phyloP scores from a whole-genome alignment of 345 rosid genomes.

The Durio zibethinus region DNA sequence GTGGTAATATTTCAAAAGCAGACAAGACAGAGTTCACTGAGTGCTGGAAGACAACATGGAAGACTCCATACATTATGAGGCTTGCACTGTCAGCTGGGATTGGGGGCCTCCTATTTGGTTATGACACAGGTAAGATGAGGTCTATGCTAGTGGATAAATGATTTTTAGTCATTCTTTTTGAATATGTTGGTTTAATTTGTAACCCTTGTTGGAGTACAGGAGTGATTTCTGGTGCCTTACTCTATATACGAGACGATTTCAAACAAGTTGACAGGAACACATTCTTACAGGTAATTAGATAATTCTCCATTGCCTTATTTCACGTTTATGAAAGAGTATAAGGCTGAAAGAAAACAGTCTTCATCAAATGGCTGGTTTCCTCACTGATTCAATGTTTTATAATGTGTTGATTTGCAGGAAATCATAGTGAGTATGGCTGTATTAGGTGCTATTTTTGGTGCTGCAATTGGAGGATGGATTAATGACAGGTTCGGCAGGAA shows the following conservation, averaged over 20 bases:
- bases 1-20: slow-evolving; percentile 37
- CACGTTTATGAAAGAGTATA: too few relatives aligned
- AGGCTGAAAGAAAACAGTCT: neutral
- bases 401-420: slow-evolving; percentile 23
- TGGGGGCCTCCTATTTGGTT: slow-evolving; percentile 91
- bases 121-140: slow-evolving; percentile 60
- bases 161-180: neutral
- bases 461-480: slow-evolving; percentile 70
- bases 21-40: slow-evolving; percentile 69
- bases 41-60: slow-evolving; percentile 66
- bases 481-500: slow-evolving; percentile 71
- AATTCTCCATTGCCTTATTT: neutral
- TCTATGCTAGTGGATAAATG: neutral
- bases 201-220: slow-evolving; percentile 26
- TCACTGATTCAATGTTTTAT: neutral
- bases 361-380: neutral
- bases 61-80: slow-evolving; percentile 70
- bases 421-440: slow-evolving; percentile 81
- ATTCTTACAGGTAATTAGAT: slow-evolving; percentile 55
- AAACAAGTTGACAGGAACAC: slow-evolving; percentile 57
- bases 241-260: slow-evolving; percentile 69
- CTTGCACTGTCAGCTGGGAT: slow-evolving; percentile 85
- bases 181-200: neutral
- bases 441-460: slow-evolving; percentile 79
- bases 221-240: slow-evolving; percentile 85